These are phyloP conservation scores for Alternaria sp. DNA, from an alignment of 2,329 filamentous ascomycete genomes.

Conservation along the genomic window DNA sequence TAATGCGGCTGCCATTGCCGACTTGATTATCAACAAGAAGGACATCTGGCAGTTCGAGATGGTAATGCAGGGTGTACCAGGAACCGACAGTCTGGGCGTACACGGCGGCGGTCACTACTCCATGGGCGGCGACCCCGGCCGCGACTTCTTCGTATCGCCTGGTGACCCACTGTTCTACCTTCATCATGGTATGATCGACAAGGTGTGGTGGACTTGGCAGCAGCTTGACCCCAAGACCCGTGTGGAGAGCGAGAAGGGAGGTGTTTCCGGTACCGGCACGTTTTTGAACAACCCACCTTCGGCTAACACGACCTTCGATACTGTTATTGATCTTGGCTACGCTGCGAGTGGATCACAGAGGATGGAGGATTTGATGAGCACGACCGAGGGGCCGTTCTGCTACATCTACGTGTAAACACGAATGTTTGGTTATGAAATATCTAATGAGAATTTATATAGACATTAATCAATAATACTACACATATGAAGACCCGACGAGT, in stretches of 20 bases:
- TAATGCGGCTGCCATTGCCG: slow-evolving; percentile 32
- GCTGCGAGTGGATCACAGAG: slow-evolving; percentile 22
- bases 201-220: slow-evolving; percentile 52
- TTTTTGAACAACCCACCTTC: slow-evolving; percentile 56
- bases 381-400: slow-evolving; percentile 45
- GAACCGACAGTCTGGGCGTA: slow-evolving; percentile 36
- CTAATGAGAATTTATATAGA: too few relatives aligned
- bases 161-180: slow-evolving; percentile 55
- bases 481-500: too few relatives aligned
- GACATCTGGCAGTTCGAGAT: slow-evolving; percentile 41
- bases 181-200: slow-evolving; percentile 57
- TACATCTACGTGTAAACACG: slow-evolving; percentile 41
- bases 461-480: background rate
- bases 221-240: slow-evolving; percentile 53
- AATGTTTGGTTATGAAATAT: too few relatives aligned
- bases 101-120: slow-evolving; percentile 54
- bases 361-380: slow-evolving; percentile 43
- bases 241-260: slow-evolving; percentile 26
- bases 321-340: slow-evolving; percentile 52
- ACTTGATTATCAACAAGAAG: slow-evolving; percentile 31
- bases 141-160: slow-evolving; percentile 38
- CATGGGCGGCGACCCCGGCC: slow-evolving; percentile 54
- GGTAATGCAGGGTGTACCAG: slow-evolving; percentile 42
- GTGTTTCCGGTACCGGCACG: slow-evolving; percentile 55
- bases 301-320: slow-evolving; percentile 57